Evolutionary conservation across 2,329 filamentous ascomycete species (phyloP).

Genomic region (Tetracladium maxilliforme): DNA sequence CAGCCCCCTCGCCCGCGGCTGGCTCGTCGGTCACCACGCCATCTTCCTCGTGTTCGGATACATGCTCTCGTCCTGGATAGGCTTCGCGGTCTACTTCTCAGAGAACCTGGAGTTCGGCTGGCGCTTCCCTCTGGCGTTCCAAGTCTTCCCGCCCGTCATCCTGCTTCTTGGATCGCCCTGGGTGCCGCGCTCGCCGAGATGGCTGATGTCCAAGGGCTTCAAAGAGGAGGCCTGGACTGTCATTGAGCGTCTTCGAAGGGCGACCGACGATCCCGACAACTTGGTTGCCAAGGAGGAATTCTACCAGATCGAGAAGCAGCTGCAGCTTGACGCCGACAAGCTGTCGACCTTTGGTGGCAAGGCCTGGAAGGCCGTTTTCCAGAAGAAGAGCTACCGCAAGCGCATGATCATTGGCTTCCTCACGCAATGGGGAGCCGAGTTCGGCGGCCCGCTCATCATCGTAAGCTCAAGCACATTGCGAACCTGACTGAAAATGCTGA

Average conservation of each 20-base stretch:
- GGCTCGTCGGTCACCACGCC: slow-evolving; percentile 27
- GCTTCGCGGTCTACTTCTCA: slow-evolving; percentile 27
- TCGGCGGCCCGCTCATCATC: slow-evolving; percentile 34
- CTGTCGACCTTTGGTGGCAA: slow-evolving; percentile 20
- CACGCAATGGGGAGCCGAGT: slow-evolving; percentile 36
- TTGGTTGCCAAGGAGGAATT: slow-evolving; percentile 27
- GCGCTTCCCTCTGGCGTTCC: slow-evolving; percentile 26
- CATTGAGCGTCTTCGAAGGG: slow-evolving; percentile 21
- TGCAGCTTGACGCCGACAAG: slow-evolving; percentile 23
- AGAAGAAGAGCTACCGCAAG: slow-evolving; percentile 31
- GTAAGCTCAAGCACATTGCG: slow-evolving; percentile 13
- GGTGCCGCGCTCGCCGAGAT: slow-evolving; percentile 30
- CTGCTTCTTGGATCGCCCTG: slow-evolving; percentile 23
- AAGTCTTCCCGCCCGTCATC: slow-evolving; percentile 21
- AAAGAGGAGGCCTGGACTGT: slow-evolving; percentile 27
- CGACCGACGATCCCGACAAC: slow-evolving; percentile 21
- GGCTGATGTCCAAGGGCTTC: slow-evolving; percentile 29
- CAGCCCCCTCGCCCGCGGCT: slow-evolving; percentile 22
- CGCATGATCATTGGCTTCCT: slow-evolving; percentile 34
- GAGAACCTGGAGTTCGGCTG: slow-evolving; percentile 23
- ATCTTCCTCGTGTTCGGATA: slow-evolving; percentile 31
- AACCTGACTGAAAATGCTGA: slow-evolving; percentile 1
- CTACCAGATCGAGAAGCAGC: slow-evolving; percentile 28
- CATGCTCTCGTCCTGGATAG: slow-evolving; percentile 26
- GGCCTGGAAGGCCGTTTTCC: slow-evolving; percentile 27